phyloP scores from a whole-genome alignment of 2,329 filamentous ascomycete species.

The Aspergillus intermedius region DNA sequence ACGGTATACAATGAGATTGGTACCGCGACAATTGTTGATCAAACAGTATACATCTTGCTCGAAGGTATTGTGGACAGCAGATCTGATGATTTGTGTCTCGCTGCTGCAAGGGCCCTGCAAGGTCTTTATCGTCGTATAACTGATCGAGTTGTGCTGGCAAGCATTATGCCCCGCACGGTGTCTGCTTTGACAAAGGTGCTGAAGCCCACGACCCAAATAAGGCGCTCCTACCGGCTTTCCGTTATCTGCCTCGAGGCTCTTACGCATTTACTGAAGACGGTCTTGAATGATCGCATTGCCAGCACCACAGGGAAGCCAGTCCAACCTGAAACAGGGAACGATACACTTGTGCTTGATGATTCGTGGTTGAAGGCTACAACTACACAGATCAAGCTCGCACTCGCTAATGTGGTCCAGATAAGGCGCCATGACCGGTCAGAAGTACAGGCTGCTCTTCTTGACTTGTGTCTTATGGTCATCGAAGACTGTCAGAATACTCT shows the following conservation, averaged over 20 bases:
- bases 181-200: constrained; percentile 73
- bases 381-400: constrained; percentile 73
- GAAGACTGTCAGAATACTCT: constrained; percentile 73
- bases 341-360: constrained; percentile 37
- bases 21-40: constrained; percentile 71
- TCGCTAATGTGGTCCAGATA: constrained; percentile 70
- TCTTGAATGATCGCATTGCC: constrained; percentile 42
- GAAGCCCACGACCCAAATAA: constrained; percentile 58
- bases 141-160: constrained; percentile 69
- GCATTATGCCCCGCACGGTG: constrained; percentile 79
- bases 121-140: constrained; percentile 58
- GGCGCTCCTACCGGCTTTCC: constrained; percentile 58
- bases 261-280: constrained; percentile 36
- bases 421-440: constrained; percentile 63
- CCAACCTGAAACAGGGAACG: constrained; percentile 21
- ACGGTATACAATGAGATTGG: constrained; percentile 46
- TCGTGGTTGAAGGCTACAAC: constrained; percentile 76
- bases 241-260: constrained; percentile 56
- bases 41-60: constrained; percentile 72
- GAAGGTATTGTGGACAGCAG: constrained; percentile 62
- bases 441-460: constrained; percentile 61
- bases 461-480: constrained; percentile 66
- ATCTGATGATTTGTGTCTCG: constrained; percentile 62
- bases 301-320: constrained; percentile 13
- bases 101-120: constrained; percentile 60